Conservation (phyloP, 169 alveolate genomes). For the Plasmodium yoelii region DNA sequence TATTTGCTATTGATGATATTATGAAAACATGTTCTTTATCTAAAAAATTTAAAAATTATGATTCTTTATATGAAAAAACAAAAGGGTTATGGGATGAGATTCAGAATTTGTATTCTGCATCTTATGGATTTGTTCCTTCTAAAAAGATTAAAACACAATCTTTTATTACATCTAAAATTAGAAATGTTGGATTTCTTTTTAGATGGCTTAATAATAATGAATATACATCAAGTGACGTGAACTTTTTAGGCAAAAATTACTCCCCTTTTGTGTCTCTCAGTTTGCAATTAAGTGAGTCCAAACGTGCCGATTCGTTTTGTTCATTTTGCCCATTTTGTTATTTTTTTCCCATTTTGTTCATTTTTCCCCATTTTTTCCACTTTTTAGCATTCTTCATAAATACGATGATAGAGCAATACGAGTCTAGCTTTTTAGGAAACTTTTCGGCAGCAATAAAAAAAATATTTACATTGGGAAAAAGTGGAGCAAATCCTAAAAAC, state of each 20-base stretch:
- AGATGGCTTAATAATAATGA: constrained; percentile 41
- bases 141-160: constrained; percentile 18
- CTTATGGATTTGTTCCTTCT: constrained; percentile 39
- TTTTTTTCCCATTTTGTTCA: background rate
- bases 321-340: background rate
- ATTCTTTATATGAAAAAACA: constrained; percentile 26
- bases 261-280: constrained; percentile 49
- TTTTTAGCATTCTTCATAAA: constrained; percentile 39
- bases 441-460: constrained; percentile 34
- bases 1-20: constrained; percentile 59
- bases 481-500: constrained; percentile 38
- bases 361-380: background rate
- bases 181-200: constrained; percentile 51
- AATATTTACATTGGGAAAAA: constrained; percentile 38
- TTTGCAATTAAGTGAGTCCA: constrained; percentile 28
- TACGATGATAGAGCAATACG: constrained; percentile 68
- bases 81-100: constrained; percentile 36
- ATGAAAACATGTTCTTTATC: constrained; percentile 30
- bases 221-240: background rate
- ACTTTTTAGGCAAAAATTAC: constrained; percentile 32
- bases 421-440: constrained; percentile 34
- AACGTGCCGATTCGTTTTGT: too few relatives aligned
- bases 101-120: constrained; percentile 42
- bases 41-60: constrained; percentile 21
- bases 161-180: constrained; percentile 21